phyloP scores from a whole-genome alignment of 2,329 filamentous ascomycete genomes.

The Truncatella angustata region DNA sequence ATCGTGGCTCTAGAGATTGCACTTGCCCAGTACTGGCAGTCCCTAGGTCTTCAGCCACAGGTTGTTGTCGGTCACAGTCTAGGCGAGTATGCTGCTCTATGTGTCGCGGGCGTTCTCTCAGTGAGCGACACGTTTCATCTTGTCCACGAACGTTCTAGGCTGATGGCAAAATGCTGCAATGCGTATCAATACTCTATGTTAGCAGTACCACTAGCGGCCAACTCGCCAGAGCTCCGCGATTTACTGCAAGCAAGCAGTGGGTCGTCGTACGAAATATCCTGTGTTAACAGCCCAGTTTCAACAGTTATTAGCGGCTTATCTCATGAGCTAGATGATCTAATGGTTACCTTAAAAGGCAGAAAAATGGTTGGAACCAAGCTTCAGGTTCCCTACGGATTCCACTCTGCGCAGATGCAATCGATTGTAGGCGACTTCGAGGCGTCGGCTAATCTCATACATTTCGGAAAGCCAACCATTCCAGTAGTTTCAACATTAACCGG shows the following conservation, averaged over 20 bases:
- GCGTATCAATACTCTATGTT: constrained; percentile 60
- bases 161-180: constrained; percentile 53
- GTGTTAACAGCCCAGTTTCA: constrained; percentile 62
- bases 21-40: constrained; percentile 34
- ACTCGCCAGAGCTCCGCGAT: constrained; percentile 38
- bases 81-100: constrained; percentile 60
- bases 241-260: constrained; percentile 27
- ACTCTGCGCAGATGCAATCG: constrained; percentile 51
- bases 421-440: constrained; percentile 54
- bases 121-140: constrained; percentile 58
- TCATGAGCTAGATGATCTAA: constrained; percentile 48
- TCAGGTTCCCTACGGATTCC: constrained; percentile 52
- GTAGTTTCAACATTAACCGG: constrained; percentile 22
- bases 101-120: constrained; percentile 57
- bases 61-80: constrained; percentile 48
- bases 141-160: constrained; percentile 54
- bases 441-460: constrained; percentile 38
- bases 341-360: constrained; percentile 28
- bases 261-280: constrained; percentile 44
- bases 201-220: constrained; percentile 49
- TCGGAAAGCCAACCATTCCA: constrained; percentile 48
- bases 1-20: constrained; percentile 34
- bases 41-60: constrained; percentile 35
- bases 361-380: constrained; percentile 45
- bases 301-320: constrained; percentile 57